Evolutionary conservation across 441 rosid species (phyloP).

Genomic region (Syzygium malaccense): DNA sequence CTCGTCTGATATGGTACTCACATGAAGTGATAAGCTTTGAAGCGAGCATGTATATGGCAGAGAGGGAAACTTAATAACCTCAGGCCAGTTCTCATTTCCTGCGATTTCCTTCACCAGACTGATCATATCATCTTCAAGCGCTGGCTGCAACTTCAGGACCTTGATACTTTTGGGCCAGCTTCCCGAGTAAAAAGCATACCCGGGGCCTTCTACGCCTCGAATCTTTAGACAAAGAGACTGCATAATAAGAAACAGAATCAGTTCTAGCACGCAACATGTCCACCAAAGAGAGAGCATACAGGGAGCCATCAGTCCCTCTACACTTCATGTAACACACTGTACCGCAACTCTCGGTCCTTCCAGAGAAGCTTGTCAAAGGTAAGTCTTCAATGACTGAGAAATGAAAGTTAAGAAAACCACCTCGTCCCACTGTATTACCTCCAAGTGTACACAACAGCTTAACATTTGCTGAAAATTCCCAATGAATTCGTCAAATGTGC

Average conservation of each 20-base stretch:
- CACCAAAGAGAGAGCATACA: neutral
- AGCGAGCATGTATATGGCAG: conserved; percentile 17
- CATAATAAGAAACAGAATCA: conserved; percentile 3
- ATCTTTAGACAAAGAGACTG: conserved; percentile 50
- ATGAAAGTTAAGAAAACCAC: neutral
- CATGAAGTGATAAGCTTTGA: conserved; percentile 49
- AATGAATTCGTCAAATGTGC: conserved; percentile 14
- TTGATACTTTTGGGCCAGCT: conserved; percentile 38
- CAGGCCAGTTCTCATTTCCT: conserved; percentile 5
- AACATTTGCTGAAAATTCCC: conserved; percentile 32
- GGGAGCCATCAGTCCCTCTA: neutral
- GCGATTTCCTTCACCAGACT: conserved; percentile 23
- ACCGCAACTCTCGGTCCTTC: neutral
- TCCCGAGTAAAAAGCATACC: conserved; percentile 17
- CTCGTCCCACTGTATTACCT: conserved; percentile 32
- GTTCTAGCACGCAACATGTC: neutral
- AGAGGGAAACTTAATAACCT: conserved; percentile 3
- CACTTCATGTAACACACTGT: neutral
- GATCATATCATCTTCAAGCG: conserved; percentile 31
- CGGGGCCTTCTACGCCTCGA: conserved; percentile 29
- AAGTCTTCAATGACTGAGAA: neutral
- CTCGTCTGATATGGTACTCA: conserved; percentile 45
- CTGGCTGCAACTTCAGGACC: conserved; percentile 43
- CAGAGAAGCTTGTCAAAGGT: neutral
- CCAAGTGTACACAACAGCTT: conserved; percentile 32